Evolutionary conservation across 1,139 yeast genomes (phyloP), one percentile per base, ranked within the genome.

Genomic region (Taphrina betulina): DNA sequence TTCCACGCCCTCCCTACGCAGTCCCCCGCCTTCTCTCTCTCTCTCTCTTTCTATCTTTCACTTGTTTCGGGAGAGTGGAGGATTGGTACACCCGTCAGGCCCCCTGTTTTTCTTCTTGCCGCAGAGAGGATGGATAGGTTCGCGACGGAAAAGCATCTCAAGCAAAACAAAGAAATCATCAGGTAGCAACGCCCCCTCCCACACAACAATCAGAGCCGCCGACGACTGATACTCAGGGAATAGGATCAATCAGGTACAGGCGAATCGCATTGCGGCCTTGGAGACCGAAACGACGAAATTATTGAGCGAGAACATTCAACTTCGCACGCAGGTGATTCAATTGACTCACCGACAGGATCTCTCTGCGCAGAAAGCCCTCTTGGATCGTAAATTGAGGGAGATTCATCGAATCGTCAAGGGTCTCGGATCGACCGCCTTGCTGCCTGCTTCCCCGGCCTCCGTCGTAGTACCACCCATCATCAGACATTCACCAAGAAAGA

Each of bases 91-190:
- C 31, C 12, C 7, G 7, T 7, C 10, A 7, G 31, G 7, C 10
- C 31, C 10, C 31, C 10, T 26, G 31, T 7, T 7, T 26, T 12
- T 26, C 12, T 26, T 7, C 10, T 7, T 7, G 31, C 31, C 23
- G 36, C 14, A 28, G 14, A 16, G 12, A 24, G 37, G 14, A 50
- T 50, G 54, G 54, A 50, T 22, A 40, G 37, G 34, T 17, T 24
- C 22, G 41, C 29, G 46, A 23, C 44, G 22, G 46, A 50, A 19
- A 14, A 17, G 26, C 54, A 50, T 40, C 41, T 50, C 24, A 50
- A 50, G 34, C 54, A 50, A 50, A 50, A 50, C 34, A 50, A 38
- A 24, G 54, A 50, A 33, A 38, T 50, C 20, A 50, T 40, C 4
- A 38, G 46, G 54, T 38, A 50, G 23, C 17, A 43, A 5, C 28